phyloP scores from a whole-genome alignment of 495 filamentous ascomycete genomes.

The Tuber microsphaerosporum region DNA sequence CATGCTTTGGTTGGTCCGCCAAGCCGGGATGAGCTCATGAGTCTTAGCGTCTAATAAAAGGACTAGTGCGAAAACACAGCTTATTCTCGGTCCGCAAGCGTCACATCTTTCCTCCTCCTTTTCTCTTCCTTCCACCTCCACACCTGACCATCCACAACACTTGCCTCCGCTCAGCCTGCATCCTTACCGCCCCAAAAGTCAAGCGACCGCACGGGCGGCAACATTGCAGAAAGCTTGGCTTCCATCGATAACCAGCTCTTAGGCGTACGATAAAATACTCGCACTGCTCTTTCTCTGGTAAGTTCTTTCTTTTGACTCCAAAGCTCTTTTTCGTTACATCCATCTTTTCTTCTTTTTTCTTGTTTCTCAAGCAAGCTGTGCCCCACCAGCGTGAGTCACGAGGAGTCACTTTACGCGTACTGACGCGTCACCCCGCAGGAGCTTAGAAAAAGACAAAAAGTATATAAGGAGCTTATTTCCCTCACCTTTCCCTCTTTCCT shows the following conservation, averaged over 20 bases:
- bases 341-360: not conserved
- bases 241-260: not conserved
- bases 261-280: not conserved
- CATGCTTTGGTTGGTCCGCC: too few species aligned
- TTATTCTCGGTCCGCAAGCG: not conserved
- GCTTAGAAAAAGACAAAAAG: not conserved
- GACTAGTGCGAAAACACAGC: not conserved
- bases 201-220: not conserved
- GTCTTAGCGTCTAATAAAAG: not conserved
- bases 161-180: not conserved
- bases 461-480: constrained; percentile 2
- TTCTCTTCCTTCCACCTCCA: not conserved
- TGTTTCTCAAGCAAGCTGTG: not conserved
- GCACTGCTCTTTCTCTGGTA: not conserved
- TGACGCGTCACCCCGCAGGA: not conserved
- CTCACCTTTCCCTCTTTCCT: constrained; percentile 49
- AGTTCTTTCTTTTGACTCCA: not conserved
- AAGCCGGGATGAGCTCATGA: too few species aligned
- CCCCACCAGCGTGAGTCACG: not conserved
- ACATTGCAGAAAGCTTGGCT: not conserved
- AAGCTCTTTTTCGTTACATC: not conserved
- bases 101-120: not conserved
- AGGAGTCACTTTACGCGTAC: not conserved
- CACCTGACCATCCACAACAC: not conserved
- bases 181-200: not conserved